Base-by-base conservation (phyloP, 2,329 filamentous ascomycete genomes). In the Apiospora sp. region DNA sequence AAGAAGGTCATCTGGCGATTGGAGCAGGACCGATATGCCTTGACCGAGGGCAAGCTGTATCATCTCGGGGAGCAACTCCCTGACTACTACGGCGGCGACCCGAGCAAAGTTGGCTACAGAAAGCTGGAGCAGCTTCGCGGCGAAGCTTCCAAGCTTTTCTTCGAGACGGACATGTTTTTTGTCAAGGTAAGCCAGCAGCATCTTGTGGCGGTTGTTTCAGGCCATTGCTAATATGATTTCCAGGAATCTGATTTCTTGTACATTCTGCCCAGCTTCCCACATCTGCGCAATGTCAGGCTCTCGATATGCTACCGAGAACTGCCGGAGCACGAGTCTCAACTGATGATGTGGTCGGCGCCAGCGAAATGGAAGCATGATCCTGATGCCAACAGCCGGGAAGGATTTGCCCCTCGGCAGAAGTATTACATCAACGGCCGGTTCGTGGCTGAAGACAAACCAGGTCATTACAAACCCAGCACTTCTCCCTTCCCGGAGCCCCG, bases 161-260 rank as follows among this genome's bases (percentile, higher is more conserved):
- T 86, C 73, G 85, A 86, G 24, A 87, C 88, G 78, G 88, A 92
- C 75, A 86, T 92, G 85, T 92, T 92, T 79, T 92, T 92, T 77
- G 87, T 92, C 74, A 92, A 91, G 85, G 89, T 92, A 81, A 74
- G 84, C 74, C 2, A 19, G 19, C 54, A 27, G 27, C 27, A 30
- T 64, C 30, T 37, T 22, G 30, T 30, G 54, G 30, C 54, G 30
- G 22, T 22, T 34, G 30, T 10, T 43, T 5, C 3, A 30, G 27
- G 5, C 41, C 41, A 34, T 8, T 74, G 68, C 70, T 79, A 61
- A 80, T 74, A 30, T 49, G 13, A 27, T 72, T 24, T 75, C 80
- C 73, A 91, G 89, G 84, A 89, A 71, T 90, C 89, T 43, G 91
- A 92, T 75, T 85, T 92, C 72, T 86, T 92, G 83, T 87, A 84